Base-by-base conservation (phyloP, 257 asterid genomes). In the Petunia axillaris region DNA sequence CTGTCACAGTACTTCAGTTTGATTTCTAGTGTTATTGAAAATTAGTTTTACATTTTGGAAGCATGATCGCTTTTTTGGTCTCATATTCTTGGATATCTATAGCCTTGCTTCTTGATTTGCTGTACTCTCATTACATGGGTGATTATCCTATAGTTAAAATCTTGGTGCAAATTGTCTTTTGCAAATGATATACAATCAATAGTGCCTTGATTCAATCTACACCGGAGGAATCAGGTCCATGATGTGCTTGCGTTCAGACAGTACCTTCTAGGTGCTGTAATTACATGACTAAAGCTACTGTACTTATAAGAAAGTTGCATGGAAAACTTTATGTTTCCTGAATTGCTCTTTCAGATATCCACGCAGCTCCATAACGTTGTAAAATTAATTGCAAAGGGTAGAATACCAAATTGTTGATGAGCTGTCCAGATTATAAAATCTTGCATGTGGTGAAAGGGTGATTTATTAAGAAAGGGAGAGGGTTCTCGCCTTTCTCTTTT, bases 241-340 rank as follows among this genome's bases (percentile, higher is more conserved):
- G 60, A 48, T 48, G 25, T 25, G 46, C 25, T 71, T 71, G 41
- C 10, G 48, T 43, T 46, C 43, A 25, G 60, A 48, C 44, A 48
- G 77, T 71, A 48, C 77, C 59, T 46, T 71, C n/a, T 71, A 44
- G 58, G 59, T 70, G 58, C 41, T 70, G 43, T 25, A 48, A 71
- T 5, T 71, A 25, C 77, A 48, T 71, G 11, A 16, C 46, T 25
- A 25, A 48, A 71, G 48, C 43, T 48, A 35, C 25, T 71, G 77
- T 71, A 48, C 44, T 1, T 48, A 25, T 35, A 10, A 25, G 2
- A 71, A 70, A 48, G 35, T 71, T 25, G 35, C 77, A 48, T 13
- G 1, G 58, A 68, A 40, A n/a, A 71, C 77, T 48, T 71, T 11
- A 48, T 5, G 48, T 48, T 46, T 48, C 58, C 25, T 46, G 77